Evolutionary conservation across 2,329 filamentous ascomycete species (phyloP).

Genomic region (Phyllachora maydis): DNA sequence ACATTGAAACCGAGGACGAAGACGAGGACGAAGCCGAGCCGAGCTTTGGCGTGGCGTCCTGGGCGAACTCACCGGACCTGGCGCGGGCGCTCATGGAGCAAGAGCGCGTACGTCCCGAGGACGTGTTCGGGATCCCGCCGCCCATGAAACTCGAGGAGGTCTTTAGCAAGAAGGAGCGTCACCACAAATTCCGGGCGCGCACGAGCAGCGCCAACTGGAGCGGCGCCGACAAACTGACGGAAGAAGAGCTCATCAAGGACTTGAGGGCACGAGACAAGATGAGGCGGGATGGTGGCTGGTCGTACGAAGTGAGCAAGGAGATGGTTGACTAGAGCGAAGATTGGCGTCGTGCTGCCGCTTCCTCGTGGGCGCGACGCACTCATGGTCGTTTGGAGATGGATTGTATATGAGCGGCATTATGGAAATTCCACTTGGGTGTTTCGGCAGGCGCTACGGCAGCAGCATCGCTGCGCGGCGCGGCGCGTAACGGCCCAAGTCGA

Average conservation of each 20-base stretch:
- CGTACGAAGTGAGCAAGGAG: constrained; percentile 36
- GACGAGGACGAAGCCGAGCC: constrained; percentile 39
- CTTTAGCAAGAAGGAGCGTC: constrained; percentile 69
- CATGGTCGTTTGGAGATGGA: neutral
- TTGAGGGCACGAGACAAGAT: constrained; percentile 60
- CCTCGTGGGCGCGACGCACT: too few species aligned
- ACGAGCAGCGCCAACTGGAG: constrained; percentile 94
- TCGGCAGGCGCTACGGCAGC: too few species aligned
- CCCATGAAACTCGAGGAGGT: constrained; percentile 93
- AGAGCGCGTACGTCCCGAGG: constrained; percentile 65
- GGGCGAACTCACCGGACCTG: constrained; percentile 78
- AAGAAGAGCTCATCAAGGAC: constrained; percentile 71
- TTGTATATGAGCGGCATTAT: neutral
- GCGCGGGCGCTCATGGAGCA: constrained; percentile 57
- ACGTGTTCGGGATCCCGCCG: constrained; percentile 74
- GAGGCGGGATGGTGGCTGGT: constrained; percentile 70
- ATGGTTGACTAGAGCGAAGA: constrained; percentile 14
- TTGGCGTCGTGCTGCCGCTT: too few species aligned
- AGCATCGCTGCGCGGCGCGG: too few species aligned
- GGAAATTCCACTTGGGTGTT: too few species aligned
- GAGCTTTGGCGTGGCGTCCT: constrained; percentile 40
- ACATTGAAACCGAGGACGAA: constrained; percentile 86
- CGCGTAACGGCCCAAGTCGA: too few species aligned
- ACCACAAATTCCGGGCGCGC: constrained; percentile 72
- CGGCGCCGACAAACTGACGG: constrained; percentile 60